A percentile compares a stretch with the other conserved stretches of the same genome.
These are phyloP conservation scores for Cairneyella variabilis DNA, from an alignment of 495 filamentous ascomycete species.

Conservation along the genomic window DNA sequence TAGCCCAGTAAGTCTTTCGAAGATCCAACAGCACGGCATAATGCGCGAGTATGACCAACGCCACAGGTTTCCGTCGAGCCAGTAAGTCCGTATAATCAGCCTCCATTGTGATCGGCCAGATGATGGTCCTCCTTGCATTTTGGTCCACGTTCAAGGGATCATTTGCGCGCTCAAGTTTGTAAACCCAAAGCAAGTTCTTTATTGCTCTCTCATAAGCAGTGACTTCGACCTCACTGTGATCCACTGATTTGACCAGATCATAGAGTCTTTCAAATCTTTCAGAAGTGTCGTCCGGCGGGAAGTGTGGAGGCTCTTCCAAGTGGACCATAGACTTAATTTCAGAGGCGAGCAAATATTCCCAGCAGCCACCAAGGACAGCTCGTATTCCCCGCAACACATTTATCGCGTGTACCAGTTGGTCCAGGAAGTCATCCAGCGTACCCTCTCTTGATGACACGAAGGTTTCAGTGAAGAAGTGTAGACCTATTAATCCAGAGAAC, in stretches of 20 bases:
- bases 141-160: not conserved
- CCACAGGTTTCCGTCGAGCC: slow-evolving; percentile 31
- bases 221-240: not conserved
- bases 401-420: slow-evolving; percentile 37
- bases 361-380: slow-evolving; percentile 26
- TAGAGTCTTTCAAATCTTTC: slow-evolving; percentile 3
- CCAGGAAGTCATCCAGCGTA: slow-evolving; percentile 34
- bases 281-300: slow-evolving; percentile 3
- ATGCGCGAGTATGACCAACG: slow-evolving; percentile 40
- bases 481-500: slow-evolving; percentile 43
- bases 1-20: slow-evolving; percentile 32
- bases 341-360: slow-evolving; percentile 22
- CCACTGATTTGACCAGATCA: not conserved
- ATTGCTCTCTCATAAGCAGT: slow-evolving; percentile 15
- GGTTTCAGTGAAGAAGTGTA: slow-evolving; percentile 45
- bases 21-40: slow-evolving; percentile 36
- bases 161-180: not conserved
- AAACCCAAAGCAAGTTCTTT: slow-evolving; percentile 14
- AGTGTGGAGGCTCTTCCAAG: not conserved
- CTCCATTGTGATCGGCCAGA: slow-evolving; percentile 33
- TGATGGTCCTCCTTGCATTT: slow-evolving; percentile 18
- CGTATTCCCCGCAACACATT: slow-evolving; percentile 42
- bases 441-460: slow-evolving; percentile 19
- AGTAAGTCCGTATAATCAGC: slow-evolving; percentile 32
- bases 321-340: slow-evolving; percentile 11